Conservation (phyloP, 1,139 yeast species). For the Scheffersomyces lignicola region DNA sequence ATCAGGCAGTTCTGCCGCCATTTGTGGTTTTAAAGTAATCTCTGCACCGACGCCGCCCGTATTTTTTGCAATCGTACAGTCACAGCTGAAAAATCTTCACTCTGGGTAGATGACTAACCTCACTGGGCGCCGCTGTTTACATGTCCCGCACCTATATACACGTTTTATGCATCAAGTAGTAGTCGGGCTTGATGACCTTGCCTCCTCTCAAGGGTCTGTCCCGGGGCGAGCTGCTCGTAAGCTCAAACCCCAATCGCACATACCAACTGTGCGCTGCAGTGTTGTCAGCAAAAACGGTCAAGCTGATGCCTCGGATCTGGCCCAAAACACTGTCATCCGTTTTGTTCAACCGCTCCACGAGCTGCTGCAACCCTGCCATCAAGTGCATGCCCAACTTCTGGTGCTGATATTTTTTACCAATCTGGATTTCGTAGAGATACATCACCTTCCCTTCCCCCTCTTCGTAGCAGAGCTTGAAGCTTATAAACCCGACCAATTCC, state of each 20-base stretch:
- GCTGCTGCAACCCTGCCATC: constrained; percentile 28
- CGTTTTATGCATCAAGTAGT: constrained; percentile 24
- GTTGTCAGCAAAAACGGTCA: constrained; percentile 57
- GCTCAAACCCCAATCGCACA: constrained; percentile 33
- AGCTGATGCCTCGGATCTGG: constrained; percentile 29
- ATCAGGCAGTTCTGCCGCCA: too few relatives aligned
- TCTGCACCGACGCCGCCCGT: too few relatives aligned
- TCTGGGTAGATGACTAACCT: too few relatives aligned
- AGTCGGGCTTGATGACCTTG: constrained; percentile 39
- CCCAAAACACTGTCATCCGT: constrained; percentile 7
- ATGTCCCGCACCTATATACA: too few relatives aligned
- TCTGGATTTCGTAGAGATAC: constrained; percentile 58
- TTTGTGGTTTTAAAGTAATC: too few relatives aligned
- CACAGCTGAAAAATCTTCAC: too few relatives aligned
- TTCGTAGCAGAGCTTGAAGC: constrained; percentile 39
- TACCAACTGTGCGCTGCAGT: constrained; percentile 46
- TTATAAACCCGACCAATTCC: constrained; percentile 40
- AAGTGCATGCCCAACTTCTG: constrained; percentile 34
- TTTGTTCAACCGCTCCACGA: constrained; percentile 14
- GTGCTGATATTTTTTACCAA: constrained; percentile 28
- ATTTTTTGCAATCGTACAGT: too few relatives aligned
- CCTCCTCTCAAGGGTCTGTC: constrained; percentile 42
- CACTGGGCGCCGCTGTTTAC: too few relatives aligned
- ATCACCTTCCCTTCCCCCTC: constrained; percentile 29
- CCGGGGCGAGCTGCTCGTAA: constrained; percentile 42